phyloP scores from a whole-genome alignment of 116 monocot species.

The Zostera marina region DNA sequence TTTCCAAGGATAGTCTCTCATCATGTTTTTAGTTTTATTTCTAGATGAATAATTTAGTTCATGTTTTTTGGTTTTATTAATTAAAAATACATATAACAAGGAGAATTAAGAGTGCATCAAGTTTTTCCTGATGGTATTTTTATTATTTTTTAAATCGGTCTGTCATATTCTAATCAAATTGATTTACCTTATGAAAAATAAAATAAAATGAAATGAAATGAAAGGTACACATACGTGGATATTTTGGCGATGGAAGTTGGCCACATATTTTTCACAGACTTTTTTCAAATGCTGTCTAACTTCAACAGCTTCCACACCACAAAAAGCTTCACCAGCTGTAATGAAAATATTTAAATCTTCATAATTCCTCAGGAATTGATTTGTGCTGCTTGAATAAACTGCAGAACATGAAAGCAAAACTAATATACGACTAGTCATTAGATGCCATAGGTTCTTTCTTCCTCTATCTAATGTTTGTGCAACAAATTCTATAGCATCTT shows the following conservation, averaged over 20 bases:
- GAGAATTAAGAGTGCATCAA: too few relatives aligned
- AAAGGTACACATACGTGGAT: constrained; percentile 45
- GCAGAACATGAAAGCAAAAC: constrained; percentile 82
- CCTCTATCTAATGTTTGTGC: constrained; percentile 63
- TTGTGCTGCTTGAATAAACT: constrained; percentile 75
- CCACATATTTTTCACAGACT: constrained; percentile 59
- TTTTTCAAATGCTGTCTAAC: constrained; percentile 43
- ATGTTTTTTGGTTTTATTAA: too few relatives aligned
- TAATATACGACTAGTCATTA: constrained; percentile 81
- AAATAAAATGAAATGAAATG: constrained; percentile 3
- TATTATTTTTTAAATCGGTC: too few relatives aligned
- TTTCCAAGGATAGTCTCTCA: too few relatives aligned
- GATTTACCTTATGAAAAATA: background rate
- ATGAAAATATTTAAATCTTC: constrained; percentile 85
- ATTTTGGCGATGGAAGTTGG: constrained; percentile 85
- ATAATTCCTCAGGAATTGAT: constrained; percentile 78
- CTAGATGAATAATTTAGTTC: too few relatives aligned
- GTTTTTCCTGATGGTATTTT: too few relatives aligned
- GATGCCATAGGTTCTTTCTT: constrained; percentile 86
- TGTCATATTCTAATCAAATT: too few relatives aligned
- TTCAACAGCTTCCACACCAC: constrained; percentile 44
- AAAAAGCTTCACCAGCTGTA: constrained; percentile 93
- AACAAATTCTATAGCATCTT: constrained; percentile 66
- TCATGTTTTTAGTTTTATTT: too few relatives aligned
- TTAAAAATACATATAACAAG: too few relatives aligned